These are phyloP conservation scores for Syncephalastrum contaminatum DNA, from an alignment of 371 early-diverging fungal genomes.

Conservation along the genomic window DNA sequence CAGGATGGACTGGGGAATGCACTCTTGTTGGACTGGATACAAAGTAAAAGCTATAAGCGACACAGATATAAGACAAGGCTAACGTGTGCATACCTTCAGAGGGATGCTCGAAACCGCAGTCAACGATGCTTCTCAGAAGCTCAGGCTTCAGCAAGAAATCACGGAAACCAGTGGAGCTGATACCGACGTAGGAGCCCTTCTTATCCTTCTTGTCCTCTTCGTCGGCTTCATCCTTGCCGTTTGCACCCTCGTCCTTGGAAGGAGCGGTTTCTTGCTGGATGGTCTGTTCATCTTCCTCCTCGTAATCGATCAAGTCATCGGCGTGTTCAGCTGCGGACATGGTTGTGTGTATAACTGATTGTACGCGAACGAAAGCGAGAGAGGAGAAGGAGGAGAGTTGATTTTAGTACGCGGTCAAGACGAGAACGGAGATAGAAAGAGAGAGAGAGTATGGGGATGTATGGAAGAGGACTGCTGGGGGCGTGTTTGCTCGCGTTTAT, in stretches of 20 bases:
- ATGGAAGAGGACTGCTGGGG: neutral
- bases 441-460: neutral
- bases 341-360: constrained; percentile 2
- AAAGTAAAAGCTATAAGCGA: constrained; percentile 4
- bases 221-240: constrained; percentile 32
- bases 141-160: constrained; percentile 98
- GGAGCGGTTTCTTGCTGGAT: constrained; percentile 42
- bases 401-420: constrained; percentile 9
- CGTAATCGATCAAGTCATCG: constrained; percentile 96
- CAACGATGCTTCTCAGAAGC: constrained; percentile 91
- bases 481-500: too few species aligned
- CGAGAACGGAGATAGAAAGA: neutral
- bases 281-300: constrained; percentile 80
- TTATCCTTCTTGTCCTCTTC: constrained; percentile 77
- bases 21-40: constrained; percentile 92
- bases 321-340: constrained; percentile 69
- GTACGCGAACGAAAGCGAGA: neutral
- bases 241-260: constrained; percentile 12
- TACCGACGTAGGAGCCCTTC: constrained; percentile 97
- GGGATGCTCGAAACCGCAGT: constrained; percentile 99
- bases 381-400: neutral
- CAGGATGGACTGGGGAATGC: constrained; percentile 96
- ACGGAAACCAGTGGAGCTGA: constrained; percentile 98
- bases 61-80: neutral
- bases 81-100: constrained; percentile 92